A percentile compares a stretch with the other conserved stretches of the same genome.
phyloP scores from a whole-genome alignment of 2,329 filamentous ascomycete genomes.

The Apiospora arundinis region DNA sequence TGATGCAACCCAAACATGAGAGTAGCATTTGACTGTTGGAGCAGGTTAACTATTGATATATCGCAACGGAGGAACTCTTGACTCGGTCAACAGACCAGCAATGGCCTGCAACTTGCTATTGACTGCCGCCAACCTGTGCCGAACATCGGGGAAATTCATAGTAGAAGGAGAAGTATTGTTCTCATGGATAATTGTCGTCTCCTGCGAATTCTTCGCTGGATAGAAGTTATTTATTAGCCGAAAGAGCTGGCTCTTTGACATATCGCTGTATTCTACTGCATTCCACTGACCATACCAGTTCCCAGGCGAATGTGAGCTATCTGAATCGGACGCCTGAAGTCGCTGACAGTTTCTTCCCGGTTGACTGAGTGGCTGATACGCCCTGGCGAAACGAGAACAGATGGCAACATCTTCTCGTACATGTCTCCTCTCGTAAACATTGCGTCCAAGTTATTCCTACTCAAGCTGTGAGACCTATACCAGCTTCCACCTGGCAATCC shows the following conservation, averaged over 20 bases:
- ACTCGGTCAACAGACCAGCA: not conserved
- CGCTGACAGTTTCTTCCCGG: not conserved
- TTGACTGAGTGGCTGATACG: not conserved
- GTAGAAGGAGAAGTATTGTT: not conserved
- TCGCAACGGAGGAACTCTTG: not conserved
- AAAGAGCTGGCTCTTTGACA: not conserved
- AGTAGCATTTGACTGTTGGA: not conserved
- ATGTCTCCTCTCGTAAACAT: not conserved
- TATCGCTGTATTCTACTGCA: not conserved
- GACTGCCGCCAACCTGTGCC: not conserved
- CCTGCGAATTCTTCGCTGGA: not conserved
- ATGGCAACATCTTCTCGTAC: not conserved
- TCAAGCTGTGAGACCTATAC: conserved; percentile 45
- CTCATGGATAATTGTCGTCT: not conserved
- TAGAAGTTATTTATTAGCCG: not conserved
- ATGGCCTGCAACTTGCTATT: not conserved
- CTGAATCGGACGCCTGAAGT: not conserved
- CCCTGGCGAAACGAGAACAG: not conserved
- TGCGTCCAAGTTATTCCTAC: not conserved
- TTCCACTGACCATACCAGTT: not conserved
- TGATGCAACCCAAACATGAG: not conserved
- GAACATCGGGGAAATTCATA: not conserved
- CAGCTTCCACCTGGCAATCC: conserved; percentile 80
- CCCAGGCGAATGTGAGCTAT: not conserved
- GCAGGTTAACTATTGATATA: not conserved